Evolutionary conservation across 192 early-diverging fungal species (phyloP), one percentile per base, ranked within the genome.

Genomic region (Backusella parvicylindrica): DNA sequence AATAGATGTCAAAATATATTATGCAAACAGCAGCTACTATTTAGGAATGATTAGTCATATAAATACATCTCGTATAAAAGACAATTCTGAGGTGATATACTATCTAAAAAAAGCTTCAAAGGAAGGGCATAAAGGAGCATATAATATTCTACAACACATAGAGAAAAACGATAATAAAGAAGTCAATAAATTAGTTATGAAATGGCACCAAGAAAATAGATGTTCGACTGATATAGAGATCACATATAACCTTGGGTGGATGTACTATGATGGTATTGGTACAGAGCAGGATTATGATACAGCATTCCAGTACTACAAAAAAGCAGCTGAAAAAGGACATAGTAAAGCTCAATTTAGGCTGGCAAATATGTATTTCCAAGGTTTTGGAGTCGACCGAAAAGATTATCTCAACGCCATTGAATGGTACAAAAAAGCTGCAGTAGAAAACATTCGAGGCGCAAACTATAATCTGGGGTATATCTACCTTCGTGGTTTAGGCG

Each of bases 291-390:
- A 43, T 16, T 43, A 18, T 21, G 36, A 23, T 11, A 33, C 18
- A 23, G 67, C 67, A 18, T 37, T 23, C 16, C 35, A 68, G 18
- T 41, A 31, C 23, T 74, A 65, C 30, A 30, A 49, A 50, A 41
- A 53, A 8, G 77, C 77, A 40, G 77, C 77, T 15, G 47, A 74
- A 40, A 72, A 79, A 41, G 73, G 63, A 12, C 53, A 79, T 31
- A 26, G 21, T 1, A 38, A 26, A 11, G 31, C 72, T 16, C 63
- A 68, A 15, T 68, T 70, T 7, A 35, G 31, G 36, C 30, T 73
- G 1, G 77, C 72, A 8, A 26, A 18, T 36, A 70, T 74, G 64
- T 40, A 68, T 43, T 38, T 74, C 11, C 37, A 60, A n/a, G 77
- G 77, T 21, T 31, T 56, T 5, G 72, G 72, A 9, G 68, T 67